Evolutionary conservation across 2,329 filamentous ascomycete species (phyloP).

Genomic region (Simplicillium sp.): DNA sequence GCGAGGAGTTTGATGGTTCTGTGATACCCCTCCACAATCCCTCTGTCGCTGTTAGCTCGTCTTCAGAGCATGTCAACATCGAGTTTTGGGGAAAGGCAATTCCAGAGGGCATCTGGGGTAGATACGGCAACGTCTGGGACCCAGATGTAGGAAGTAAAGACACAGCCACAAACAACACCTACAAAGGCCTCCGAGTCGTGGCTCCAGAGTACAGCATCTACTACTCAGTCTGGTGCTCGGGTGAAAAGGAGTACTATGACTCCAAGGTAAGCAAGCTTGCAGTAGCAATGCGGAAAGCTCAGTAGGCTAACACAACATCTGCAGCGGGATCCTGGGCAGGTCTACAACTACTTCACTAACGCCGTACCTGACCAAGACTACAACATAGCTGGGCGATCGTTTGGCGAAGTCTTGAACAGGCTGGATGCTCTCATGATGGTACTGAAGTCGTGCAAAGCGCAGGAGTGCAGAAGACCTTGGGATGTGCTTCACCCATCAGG

Average conservation of each 20-base stretch:
- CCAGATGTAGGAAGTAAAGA: too few relatives aligned
- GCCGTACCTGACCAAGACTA: slow-evolving; percentile 9
- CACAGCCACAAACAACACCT: slow-evolving; percentile 30
- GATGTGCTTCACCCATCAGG: slow-evolving; percentile 41
- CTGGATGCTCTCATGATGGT: slow-evolving; percentile 50
- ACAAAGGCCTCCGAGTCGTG: slow-evolving; percentile 39
- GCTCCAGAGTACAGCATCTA: slow-evolving; percentile 38
- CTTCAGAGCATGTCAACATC: slow-evolving; percentile 38
- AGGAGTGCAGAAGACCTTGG: slow-evolving; percentile 45
- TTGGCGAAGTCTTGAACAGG: slow-evolving; percentile 18
- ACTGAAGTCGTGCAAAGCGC: slow-evolving; percentile 48
- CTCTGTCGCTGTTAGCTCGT: slow-evolving; percentile 8
- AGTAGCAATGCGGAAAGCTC: too few relatives aligned
- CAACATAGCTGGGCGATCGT: background rate
- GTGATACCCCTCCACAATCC: slow-evolving; percentile 26
- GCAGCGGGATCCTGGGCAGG: too few relatives aligned
- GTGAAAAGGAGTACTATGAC: slow-evolving; percentile 36
- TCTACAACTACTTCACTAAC: slow-evolving; percentile 35
- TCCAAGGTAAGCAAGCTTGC: slow-evolving; percentile 38
- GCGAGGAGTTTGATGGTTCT: slow-evolving; percentile 40
- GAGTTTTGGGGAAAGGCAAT: slow-evolving; percentile 38
- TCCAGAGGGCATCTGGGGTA: slow-evolving; percentile 10
- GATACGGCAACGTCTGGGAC: too few relatives aligned
- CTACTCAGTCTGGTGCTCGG: slow-evolving; percentile 46
- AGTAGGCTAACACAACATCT: too few relatives aligned